These are phyloP conservation scores for Meyerozyma carpophila DNA, from an alignment of 1,139 yeast species.

Conservation along the genomic window DNA sequence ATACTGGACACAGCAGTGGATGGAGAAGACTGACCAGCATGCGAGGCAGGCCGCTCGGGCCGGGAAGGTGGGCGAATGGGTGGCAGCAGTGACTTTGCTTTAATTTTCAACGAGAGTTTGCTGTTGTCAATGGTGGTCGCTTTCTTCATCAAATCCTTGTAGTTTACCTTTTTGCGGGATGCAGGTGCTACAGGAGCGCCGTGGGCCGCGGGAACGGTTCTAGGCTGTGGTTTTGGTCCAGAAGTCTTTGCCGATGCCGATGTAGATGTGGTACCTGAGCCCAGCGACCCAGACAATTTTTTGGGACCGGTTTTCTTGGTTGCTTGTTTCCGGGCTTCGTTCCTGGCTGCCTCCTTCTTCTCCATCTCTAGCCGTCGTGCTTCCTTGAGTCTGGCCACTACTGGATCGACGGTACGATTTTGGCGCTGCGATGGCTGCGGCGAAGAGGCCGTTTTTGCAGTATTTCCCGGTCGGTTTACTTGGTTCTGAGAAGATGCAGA, in stretches of 20 bases:
- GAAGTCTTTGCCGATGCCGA: not conserved
- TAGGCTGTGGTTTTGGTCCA: not conserved
- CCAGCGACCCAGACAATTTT: constrained; percentile 2
- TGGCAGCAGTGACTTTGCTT: constrained; percentile 17
- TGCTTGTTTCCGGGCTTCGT: constrained; percentile 10
- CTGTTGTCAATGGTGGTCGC: constrained; percentile 53
- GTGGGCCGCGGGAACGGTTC: not conserved
- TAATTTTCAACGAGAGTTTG: constrained; percentile 33
- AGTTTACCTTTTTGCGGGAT: constrained; percentile 46
- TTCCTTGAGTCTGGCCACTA: constrained; percentile 58
- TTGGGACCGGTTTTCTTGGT: not conserved
- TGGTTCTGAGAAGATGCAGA: not conserved
- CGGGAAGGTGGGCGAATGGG: too few species aligned
- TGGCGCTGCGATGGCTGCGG: not conserved
- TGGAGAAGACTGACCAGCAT: too few species aligned
- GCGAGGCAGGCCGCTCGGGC: too few species aligned
- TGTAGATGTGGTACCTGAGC: constrained; percentile 1
- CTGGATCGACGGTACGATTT: constrained; percentile 36
- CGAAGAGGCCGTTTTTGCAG: not conserved
- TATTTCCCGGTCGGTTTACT: not conserved
- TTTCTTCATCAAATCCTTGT: constrained; percentile 64
- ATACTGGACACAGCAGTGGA: too few species aligned
- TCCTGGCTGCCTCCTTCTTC: constrained; percentile 31
- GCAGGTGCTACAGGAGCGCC: constrained; percentile 8
- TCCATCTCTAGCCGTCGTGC: constrained; percentile 53